Evolutionary conservation across 352 stramenopile species (phyloP).

Genomic region (Phytophthora sp.): DNA sequence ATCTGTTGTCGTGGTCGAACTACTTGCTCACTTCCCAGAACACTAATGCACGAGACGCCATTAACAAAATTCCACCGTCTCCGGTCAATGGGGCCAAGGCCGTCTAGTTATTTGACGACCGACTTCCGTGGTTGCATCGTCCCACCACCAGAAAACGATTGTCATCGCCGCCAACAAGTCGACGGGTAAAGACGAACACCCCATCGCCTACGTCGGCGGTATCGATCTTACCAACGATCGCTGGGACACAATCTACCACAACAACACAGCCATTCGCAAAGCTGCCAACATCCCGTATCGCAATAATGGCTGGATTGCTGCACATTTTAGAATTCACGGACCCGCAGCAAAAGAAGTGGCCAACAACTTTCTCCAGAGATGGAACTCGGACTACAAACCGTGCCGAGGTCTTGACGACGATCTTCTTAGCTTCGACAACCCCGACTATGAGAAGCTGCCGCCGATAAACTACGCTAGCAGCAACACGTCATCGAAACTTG

Average conservation of each 20-base stretch:
- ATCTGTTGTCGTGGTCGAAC: conserved; percentile 57
- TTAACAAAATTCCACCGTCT: conserved; percentile 33
- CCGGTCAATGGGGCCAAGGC: conserved; percentile 9
- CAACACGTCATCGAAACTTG: neutral
- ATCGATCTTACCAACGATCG: conserved; percentile 55
- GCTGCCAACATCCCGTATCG: conserved; percentile 25
- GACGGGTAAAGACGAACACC: neutral
- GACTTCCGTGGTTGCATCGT: conserved; percentile 29
- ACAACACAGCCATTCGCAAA: conserved; percentile 40
- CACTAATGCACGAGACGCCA: conserved; percentile 34
- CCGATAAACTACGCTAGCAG: neutral
- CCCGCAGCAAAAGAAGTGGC: conserved; percentile 46
- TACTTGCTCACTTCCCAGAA: conserved; percentile 41
- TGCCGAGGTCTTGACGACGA: conserved; percentile 21
- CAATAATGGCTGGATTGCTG: conserved; percentile 57
- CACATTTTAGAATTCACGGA: conserved; percentile 40
- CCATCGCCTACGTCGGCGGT: conserved; percentile 50
- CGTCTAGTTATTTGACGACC: conserved; percentile 55
- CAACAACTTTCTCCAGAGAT: conserved; percentile 53
- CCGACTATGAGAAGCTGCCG: conserved; percentile 18
- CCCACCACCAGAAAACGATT: conserved; percentile 59
- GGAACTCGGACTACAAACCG: conserved; percentile 40
- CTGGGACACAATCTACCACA: conserved; percentile 59
- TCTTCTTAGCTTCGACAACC: conserved; percentile 47
- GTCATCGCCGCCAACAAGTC: conserved; percentile 15